Conservation (phyloP, 768 basidiomycete genomes). For the Crepidotus variabilis region DNA sequence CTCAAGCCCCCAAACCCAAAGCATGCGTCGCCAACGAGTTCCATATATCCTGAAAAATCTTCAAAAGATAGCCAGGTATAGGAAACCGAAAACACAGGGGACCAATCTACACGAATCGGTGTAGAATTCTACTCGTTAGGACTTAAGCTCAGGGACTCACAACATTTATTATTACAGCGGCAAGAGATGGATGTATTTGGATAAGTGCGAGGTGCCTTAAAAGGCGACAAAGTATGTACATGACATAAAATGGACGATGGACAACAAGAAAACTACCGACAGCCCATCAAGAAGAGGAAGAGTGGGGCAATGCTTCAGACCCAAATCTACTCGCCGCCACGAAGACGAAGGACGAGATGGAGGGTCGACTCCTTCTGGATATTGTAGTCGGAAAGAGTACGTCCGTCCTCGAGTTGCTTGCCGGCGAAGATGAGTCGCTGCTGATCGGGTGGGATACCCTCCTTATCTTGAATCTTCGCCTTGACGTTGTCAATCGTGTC, state of each 20-base stretch:
- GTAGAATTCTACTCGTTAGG: too few relatives aligned
- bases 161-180: too few relatives aligned
- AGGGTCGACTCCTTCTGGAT: slow-evolving; percentile 81
- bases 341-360: slow-evolving; percentile 74
- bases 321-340: slow-evolving; percentile 58
- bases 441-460: slow-evolving; percentile 82
- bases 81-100: too few relatives aligned
- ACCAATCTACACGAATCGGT: too few relatives aligned
- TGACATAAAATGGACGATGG: background rate
- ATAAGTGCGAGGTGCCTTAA: too few relatives aligned
- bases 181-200: too few relatives aligned
- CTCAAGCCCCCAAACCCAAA: too few relatives aligned
- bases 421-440: slow-evolving; percentile 92
- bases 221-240: background rate
- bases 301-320: background rate
- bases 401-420: slow-evolving; percentile 92
- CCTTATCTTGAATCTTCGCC: slow-evolving; percentile 80
- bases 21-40: too few relatives aligned
- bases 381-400: slow-evolving; percentile 82
- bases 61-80: too few relatives aligned
- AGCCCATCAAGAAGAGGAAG: background rate
- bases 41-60: too few relatives aligned
- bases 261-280: background rate
- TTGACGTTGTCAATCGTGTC: slow-evolving; percentile 93
- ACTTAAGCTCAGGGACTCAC: too few relatives aligned